phyloP scores from a whole-genome alignment of 805 yeast genomes.

The Komagataella pastoris region DNA sequence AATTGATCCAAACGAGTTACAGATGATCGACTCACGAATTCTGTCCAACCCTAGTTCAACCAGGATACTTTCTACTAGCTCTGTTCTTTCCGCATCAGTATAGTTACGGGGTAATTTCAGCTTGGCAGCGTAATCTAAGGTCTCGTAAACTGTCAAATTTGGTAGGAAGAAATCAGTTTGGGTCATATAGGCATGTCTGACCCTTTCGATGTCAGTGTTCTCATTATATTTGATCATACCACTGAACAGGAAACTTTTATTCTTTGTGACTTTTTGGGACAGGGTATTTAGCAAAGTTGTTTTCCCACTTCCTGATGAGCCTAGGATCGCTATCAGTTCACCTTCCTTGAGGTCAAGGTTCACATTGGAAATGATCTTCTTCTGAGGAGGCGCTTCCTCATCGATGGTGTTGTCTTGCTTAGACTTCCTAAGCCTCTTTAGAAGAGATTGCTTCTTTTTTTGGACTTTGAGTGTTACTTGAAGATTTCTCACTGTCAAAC shows the following conservation, averaged over 20 bases:
- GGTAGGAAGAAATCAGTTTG: conserved; percentile 58
- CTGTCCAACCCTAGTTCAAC: conserved; percentile 43
- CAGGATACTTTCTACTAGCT: conserved; percentile 38
- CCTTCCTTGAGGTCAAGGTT: conserved; percentile 48
- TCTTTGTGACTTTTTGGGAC: conserved; percentile 29
- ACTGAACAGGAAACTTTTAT: conserved; percentile 23
- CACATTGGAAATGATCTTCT: conserved; percentile 29
- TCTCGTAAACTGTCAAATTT: conserved; percentile 52
- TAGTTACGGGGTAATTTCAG: conserved; percentile 34
- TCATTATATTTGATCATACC: conserved; percentile 26
- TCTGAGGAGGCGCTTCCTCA: conserved; percentile 7
- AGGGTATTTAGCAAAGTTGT: conserved; percentile 56
- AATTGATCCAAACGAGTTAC: conserved; percentile 26
- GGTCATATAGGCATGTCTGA: conserved; percentile 38
- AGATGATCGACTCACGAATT: conserved; percentile 36
- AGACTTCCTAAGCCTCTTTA: neutral
- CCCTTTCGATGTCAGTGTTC: conserved; percentile 8
- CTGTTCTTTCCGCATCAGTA: conserved; percentile 24
- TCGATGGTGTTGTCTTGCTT: neutral
- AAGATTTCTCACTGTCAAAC: conserved; percentile 2
- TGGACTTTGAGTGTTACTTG: neutral
- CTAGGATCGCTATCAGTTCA: conserved; percentile 55
- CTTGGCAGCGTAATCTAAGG: conserved; percentile 49
- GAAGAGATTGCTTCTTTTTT: neutral
- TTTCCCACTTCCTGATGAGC: conserved; percentile 72